A percentile compares a stretch with the other conserved stretches of the same genome.
phyloP scores from a whole-genome alignment of 106 monocot species.

The Gastrodia elata region DNA sequence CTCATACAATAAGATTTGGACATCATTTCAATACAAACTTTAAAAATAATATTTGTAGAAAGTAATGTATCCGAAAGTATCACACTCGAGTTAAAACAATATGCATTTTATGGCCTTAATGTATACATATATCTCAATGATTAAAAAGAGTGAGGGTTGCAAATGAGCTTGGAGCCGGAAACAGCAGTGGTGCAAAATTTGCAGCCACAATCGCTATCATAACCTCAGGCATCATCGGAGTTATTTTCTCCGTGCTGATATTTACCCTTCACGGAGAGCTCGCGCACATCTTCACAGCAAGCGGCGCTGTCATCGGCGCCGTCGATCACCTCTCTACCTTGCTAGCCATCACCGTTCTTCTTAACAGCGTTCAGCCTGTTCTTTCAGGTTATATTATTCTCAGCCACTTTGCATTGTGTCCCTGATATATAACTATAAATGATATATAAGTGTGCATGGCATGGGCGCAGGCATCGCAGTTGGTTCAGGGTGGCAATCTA shows the following conservation, averaged over 20 bases:
- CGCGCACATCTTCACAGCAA: conserved; percentile 64
- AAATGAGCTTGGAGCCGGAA: conserved; percentile 79
- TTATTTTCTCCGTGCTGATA: conserved; percentile 47
- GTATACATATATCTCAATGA: too few relatives aligned
- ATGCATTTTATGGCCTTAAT: too few relatives aligned
- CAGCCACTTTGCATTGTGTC: too few relatives aligned
- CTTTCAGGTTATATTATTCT: conserved; percentile 46
- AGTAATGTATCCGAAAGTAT: too few relatives aligned
- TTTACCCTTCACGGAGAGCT: conserved; percentile 45
- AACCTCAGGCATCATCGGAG: conserved; percentile 43
- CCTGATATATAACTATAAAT: too few relatives aligned
- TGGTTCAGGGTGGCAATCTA: conserved; percentile 28
- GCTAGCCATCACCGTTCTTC: conserved; percentile 68
- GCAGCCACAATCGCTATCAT: conserved; percentile 46
- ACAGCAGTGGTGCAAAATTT: conserved; percentile 61
- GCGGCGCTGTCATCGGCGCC: conserved; percentile 35
- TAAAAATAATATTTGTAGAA: too few relatives aligned
- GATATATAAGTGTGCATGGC: too few relatives aligned
- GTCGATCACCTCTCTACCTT: conserved; percentile 42
- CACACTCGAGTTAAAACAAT: too few relatives aligned
- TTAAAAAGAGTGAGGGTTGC: conserved; percentile 72
- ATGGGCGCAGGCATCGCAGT: conserved; percentile 50
- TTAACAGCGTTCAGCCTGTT: conserved; percentile 85
- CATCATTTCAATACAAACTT: too few relatives aligned
- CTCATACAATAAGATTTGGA: too few relatives aligned